Evolutionary conservation across 495 filamentous ascomycete genomes (phyloP), one percentile per base, ranked within the genome.

Genomic region (Penicillium lividum): DNA sequence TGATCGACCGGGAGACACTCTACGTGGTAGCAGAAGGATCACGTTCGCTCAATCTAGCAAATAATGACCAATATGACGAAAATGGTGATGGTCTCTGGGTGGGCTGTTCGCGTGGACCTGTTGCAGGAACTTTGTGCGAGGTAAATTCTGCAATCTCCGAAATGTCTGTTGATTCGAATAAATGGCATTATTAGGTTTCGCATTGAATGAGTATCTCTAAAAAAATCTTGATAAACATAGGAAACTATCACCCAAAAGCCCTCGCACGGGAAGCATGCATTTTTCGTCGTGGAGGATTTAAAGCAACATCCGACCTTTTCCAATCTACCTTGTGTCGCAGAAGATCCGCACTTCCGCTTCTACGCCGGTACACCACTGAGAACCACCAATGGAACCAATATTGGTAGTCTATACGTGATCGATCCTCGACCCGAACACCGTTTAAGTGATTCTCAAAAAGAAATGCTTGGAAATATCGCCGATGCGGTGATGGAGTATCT

Each of bases 321-420:
- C 31, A 25, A 70, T 5, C 62, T 80, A 1, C 66, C 77, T 1
- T 76, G 77, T 47, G 79, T 82, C 7, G 48, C 68, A 27, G 71
- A 56, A 3, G 64, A 72, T 10, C 79, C 77, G 0, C 46, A 69
- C n/a, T 81, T 75, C 51, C 73, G 65, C 31, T 81, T 75, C 53
- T 81, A 80, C 51, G 77, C 77, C 15, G 78, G 78, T 48, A 80
- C 77, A 3, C 72, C 74, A 7, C 77, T 92, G 16, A 80, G 85
- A 4, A 89, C 86, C 0, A 84, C 82, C 9, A 78, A 75, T 18
- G 87, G 86, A 13, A 82, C 89, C 60, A 84, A 86, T 31, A 87
- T 92, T 53, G 89, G 89, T n/a, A 85, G 81, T 16, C 77, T 89
- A 44, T 89, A 85, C 57, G 74, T 88, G 7, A 67, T 89, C 0